Evolutionary conservation across 306 rosid species (phyloP), one percentile per base, ranked within the genome.

Genomic region (Cicer pinnatifidum): DNA sequence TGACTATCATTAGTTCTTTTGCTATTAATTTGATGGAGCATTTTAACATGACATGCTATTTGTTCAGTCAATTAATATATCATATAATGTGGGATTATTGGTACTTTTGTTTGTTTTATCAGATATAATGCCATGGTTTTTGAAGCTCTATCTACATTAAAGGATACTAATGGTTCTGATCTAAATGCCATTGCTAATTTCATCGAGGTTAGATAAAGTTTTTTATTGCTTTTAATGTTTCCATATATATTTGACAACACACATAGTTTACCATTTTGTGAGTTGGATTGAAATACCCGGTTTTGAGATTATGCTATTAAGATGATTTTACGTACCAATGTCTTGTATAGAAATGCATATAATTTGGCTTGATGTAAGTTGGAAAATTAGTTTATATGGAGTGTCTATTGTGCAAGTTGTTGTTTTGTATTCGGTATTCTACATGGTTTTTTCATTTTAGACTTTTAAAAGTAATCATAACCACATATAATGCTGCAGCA

Each of bases 101-200:
- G 15, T 43, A 39, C 48, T 63, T 65, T 65, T 65, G 53, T 41
- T 43, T 15, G 6, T 61, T 61, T 37, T 43, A 65, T 43, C 71
- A 65, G 71, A 17, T 65, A 65, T 6, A 44, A 43, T 43, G 16
- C 38, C 71, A 16, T 65, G 71, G 11, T 65, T 43, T 65, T 43
- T 17, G 53, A 65, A 19, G 71, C 71, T 43, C 38, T 65, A 9
- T 16, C 71, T 17, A 65, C 71, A 43, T 41, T 65, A 3, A 65
- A 65, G 53, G 71, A 65, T 10, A 35, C 53, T 16, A 65, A 65
- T 65, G 71, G 71, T 9, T 65, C 71, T 3, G 71, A 65, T 15
- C 39, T 65, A 65, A 44, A 43, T 44, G 71, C 71, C 16, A 65
- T 65, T 43, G 39, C 51, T 41, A 41, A 15, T 43, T 65, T 65